Evolutionary conservation across 805 yeast species (phyloP), one percentile per base, ranked within the genome.

Genomic region (Blastobotrys mokoenaii): DNA sequence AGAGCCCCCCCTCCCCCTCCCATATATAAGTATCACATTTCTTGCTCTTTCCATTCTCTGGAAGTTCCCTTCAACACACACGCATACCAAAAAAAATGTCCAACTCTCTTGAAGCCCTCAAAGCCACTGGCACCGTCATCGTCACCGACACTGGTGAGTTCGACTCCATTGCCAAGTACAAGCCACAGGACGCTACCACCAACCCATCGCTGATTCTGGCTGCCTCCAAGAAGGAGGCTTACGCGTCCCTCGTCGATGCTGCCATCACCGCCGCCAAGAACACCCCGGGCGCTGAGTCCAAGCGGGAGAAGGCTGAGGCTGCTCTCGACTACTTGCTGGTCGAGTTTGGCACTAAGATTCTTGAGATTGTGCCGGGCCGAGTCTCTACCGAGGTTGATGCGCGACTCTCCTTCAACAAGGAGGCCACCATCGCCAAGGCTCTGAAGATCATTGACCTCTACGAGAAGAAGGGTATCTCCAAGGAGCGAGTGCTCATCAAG

Each of bases 341-440:
- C 54, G 97, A 89, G 71, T 93, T 93, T 67, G 99, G 99, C 71
- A 76, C 78, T 62, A 89, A 85, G 71, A 93, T 93, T 64, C 76
- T 93, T 64, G 76, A 79, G 64, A 86, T 93, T 64, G 96, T 93
- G 45, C 99, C 99, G 58, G 99, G 99, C 62, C 84, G 97, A 74
- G 98, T 93, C 49, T 88, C 97, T 49, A 93, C 99, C 52, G 99
- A 93, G 75, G 97, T 93, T 51, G 99, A 93, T 64, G 98, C 99
- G 49, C 86, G 96, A 71, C 80, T 93, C 61, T 90, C 97, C 34
- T 93, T 88, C 67, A 89, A 93, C 77, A 93, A 83, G 68, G 84
- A 87, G 52, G 97, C 84, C 56, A 88, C 97, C 58, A 76, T 93
- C 68, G 78, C 79, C 71, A 93, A 93, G 79, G 99, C 98, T 46